Conservation (phyloP, 129 eudicot species). For the Flaveria brownii region DNA sequence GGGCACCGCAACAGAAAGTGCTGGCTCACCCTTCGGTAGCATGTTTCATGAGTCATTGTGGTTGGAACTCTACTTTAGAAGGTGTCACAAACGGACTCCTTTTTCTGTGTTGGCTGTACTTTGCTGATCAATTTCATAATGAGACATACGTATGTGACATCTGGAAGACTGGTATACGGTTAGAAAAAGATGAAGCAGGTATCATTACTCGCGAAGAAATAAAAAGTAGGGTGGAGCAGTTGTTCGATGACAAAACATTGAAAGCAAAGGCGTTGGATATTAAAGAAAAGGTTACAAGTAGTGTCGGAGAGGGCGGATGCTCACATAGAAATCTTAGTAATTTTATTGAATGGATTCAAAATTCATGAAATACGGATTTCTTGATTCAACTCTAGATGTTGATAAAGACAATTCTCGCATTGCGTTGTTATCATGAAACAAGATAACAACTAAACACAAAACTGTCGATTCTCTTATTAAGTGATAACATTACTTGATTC, state of each 20-base stretch:
- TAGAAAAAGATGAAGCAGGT: constrained; percentile 48
- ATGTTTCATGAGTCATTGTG: too few relatives aligned
- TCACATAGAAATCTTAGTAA: constrained; percentile 45
- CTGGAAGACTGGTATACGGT: constrained; percentile 60
- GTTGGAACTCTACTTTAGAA: too few relatives aligned
- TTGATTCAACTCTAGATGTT: too few relatives aligned
- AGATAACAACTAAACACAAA: background rate
- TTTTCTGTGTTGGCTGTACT: constrained; percentile 84
- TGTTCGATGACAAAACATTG: constrained; percentile 33
- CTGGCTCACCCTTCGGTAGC: too few relatives aligned
- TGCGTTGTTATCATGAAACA: background rate
- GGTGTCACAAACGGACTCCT: constrained; percentile 65
- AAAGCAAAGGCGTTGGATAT: constrained; percentile 44
- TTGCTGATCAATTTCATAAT: constrained; percentile 59
- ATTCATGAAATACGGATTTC: background rate
- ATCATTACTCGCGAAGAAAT: constrained; percentile 46
- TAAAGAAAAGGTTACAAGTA: constrained; percentile 16
- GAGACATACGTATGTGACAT: constrained; percentile 53
- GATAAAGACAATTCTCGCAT: background rate
- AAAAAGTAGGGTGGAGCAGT: constrained; percentile 38
- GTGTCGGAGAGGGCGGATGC: constrained; percentile 36
- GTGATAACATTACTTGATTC: background rate
- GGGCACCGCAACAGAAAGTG: too few relatives aligned
- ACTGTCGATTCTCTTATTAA: background rate
- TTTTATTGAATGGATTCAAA: constrained; percentile 47